A percentile compares a stretch with the other conserved stretches of the same genome.
Evolutionary conservation across 2,329 filamentous ascomycete genomes (phyloP).

Genomic region (Ceratocystis harringtonii): DNA sequence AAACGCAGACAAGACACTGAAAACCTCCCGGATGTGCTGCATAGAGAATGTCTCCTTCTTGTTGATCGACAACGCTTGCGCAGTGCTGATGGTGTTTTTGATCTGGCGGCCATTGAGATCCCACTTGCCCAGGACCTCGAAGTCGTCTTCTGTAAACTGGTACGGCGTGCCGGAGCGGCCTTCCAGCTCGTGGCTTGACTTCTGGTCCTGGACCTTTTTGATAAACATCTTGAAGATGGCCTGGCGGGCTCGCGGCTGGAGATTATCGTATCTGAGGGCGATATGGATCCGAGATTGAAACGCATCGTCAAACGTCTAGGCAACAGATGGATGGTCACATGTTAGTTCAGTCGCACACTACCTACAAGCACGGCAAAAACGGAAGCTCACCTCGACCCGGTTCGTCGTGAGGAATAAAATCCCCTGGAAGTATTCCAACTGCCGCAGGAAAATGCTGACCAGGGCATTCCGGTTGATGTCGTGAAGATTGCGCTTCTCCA

Average conservation of each 20-base stretch:
- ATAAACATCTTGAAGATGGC: constrained; percentile 77
- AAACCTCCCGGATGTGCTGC: constrained; percentile 63
- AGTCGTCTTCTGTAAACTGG: constrained; percentile 24
- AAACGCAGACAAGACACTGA: constrained; percentile 74
- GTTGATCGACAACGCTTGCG: constrained; percentile 67
- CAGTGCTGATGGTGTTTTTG: constrained; percentile 34
- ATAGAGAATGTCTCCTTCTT: constrained; percentile 58
- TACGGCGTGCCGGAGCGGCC: neutral
- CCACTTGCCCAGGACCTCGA: constrained; percentile 28
- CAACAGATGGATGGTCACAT: neutral
- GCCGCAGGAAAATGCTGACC: constrained; percentile 33
- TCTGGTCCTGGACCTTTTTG: constrained; percentile 50
- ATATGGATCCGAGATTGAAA: constrained; percentile 83
- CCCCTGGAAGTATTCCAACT: constrained; percentile 32
- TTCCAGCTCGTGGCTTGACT: constrained; percentile 34
- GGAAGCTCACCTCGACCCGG: constrained; percentile 1
- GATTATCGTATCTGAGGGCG: constrained; percentile 62
- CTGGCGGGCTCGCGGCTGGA: constrained; percentile 57
- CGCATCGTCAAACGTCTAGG: constrained; percentile 72
- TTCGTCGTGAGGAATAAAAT: constrained; percentile 34
- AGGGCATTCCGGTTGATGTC: constrained; percentile 36
- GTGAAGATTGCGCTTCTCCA: constrained; percentile 31
- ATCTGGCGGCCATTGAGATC: constrained; percentile 33
- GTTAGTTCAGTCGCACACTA: neutral
- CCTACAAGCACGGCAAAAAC: neutral